phyloP scores from a whole-genome alignment of 1,284 basidiomycete genomes.

The Heterobasidion irregulare region DNA sequence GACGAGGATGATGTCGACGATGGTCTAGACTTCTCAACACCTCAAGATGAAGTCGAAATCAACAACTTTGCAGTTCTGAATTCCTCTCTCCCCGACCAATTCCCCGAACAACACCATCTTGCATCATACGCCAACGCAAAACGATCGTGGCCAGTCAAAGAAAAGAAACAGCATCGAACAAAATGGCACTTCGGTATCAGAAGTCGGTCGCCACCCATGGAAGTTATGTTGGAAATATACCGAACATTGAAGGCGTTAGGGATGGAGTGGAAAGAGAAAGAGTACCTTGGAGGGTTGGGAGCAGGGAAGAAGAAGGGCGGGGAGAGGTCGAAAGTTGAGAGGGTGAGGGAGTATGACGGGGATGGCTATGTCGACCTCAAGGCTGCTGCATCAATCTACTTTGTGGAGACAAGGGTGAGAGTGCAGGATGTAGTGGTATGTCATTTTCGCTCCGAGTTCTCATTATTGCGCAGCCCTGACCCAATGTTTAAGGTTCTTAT shows the following conservation, averaged over 20 bases:
- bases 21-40: conserved; percentile 52
- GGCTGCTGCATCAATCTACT: conserved; percentile 74
- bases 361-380: conserved; percentile 54
- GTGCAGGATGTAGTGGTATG: conserved; percentile 87
- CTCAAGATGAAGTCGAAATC: conserved; percentile 34
- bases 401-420: conserved; percentile 88
- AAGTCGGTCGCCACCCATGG: conserved; percentile 93
- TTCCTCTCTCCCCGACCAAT: conserved; percentile 64
- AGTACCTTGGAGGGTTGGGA: conserved; percentile 60
- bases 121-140: conserved; percentile 59
- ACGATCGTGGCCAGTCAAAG: conserved; percentile 39
- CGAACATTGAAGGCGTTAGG: conserved; percentile 86
- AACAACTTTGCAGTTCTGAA: conserved; percentile 82
- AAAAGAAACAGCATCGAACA: conserved; percentile 65
- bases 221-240: conserved; percentile 99
- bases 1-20: conserved; percentile 59
- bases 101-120: conserved; percentile 44
- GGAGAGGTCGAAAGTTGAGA: conserved; percentile 37
- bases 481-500: conserved; percentile 64
- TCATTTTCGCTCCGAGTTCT: conserved; percentile 7
- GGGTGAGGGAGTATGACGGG: conserved; percentile 60
- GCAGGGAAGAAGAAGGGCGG: conserved; percentile 11
- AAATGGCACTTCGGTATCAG: conserved; percentile 99
- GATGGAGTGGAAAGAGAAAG: conserved; percentile 95
- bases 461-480: not conserved